These are phyloP conservation scores for Biscutella laevigata DNA, from an alignment of 441 rosid genomes.

Conservation along the genomic window DNA sequence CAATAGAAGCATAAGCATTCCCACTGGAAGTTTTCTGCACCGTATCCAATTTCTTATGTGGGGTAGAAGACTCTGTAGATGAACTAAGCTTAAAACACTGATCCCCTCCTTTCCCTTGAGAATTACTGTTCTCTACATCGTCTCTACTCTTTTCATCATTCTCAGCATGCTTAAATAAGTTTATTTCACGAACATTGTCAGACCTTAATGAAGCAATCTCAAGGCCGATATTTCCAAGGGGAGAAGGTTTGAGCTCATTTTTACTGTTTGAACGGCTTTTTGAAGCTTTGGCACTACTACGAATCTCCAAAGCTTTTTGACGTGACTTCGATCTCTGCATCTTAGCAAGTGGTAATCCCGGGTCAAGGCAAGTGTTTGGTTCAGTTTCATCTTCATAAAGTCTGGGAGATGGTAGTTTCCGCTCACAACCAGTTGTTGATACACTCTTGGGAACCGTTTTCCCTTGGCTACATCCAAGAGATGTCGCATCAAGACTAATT, in stretches of 20 bases:
- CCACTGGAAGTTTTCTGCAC: slow-evolving; percentile 8
- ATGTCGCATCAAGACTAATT: slow-evolving; percentile 12
- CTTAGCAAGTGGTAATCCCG: slow-evolving; percentile 46
- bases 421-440: slow-evolving; percentile 23
- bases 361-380: slow-evolving; percentile 30
- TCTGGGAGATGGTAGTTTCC: slow-evolving; percentile 15
- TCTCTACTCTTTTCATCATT: slow-evolving; percentile 21
- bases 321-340: slow-evolving; percentile 84
- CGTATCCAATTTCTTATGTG: slow-evolving; percentile 11
- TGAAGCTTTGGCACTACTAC: slow-evolving; percentile 52
- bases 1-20: slow-evolving; percentile 14
- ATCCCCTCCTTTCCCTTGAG: slow-evolving; percentile 21
- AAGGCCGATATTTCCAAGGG: slow-evolving; percentile 24
- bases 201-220: slow-evolving; percentile 37
- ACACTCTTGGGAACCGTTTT: slow-evolving; percentile 13
- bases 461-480: slow-evolving; percentile 17
- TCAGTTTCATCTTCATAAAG: slow-evolving; percentile 18
- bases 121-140: slow-evolving; percentile 25
- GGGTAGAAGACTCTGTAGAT: slow-evolving; percentile 14
- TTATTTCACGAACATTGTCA: slow-evolving; percentile 28
- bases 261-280: slow-evolving; percentile 28
- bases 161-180: slow-evolving; percentile 28
- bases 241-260: slow-evolving; percentile 23
- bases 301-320: slow-evolving; percentile 67
- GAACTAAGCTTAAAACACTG: slow-evolving; percentile 5